These are phyloP conservation scores for Plasmodium knowlesi DNA, from an alignment of 169 alveolate species.

Conservation along the genomic window DNA sequence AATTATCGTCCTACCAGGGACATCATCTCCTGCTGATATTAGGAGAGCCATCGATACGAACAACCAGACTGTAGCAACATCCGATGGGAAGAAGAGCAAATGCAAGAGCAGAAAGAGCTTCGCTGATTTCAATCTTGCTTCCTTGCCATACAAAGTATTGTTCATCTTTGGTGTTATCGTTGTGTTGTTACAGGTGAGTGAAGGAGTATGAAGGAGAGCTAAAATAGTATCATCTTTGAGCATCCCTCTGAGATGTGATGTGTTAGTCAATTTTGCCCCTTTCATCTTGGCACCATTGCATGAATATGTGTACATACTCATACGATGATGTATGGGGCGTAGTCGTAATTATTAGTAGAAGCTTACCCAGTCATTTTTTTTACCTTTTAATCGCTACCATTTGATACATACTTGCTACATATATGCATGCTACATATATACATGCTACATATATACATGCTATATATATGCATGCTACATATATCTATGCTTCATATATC, in stretches of 20 bases:
- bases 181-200: conserved; percentile 13
- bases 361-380: not conserved
- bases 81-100: not conserved
- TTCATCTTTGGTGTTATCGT: conserved; percentile 20
- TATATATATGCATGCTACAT: too few relatives aligned
- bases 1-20: not conserved
- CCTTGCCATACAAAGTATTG: not conserved
- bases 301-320: not conserved
- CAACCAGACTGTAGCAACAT: not conserved
- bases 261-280: not conserved
- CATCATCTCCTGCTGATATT: not conserved
- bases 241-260: not conserved
- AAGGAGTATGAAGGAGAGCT: not conserved
- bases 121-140: not conserved
- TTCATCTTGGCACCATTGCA: not conserved
- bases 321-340: not conserved
- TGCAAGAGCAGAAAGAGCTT: not conserved
- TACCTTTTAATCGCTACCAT: not conserved
- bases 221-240: not conserved
- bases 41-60: not conserved
- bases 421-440: too few relatives aligned
- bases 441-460: too few relatives aligned
- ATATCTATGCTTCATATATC: too few relatives aligned
- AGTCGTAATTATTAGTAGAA: not conserved
- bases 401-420: not conserved